Base-by-base conservation (phyloP, 495 filamentous ascomycete genomes). In the Patellaria atrata region DNA sequence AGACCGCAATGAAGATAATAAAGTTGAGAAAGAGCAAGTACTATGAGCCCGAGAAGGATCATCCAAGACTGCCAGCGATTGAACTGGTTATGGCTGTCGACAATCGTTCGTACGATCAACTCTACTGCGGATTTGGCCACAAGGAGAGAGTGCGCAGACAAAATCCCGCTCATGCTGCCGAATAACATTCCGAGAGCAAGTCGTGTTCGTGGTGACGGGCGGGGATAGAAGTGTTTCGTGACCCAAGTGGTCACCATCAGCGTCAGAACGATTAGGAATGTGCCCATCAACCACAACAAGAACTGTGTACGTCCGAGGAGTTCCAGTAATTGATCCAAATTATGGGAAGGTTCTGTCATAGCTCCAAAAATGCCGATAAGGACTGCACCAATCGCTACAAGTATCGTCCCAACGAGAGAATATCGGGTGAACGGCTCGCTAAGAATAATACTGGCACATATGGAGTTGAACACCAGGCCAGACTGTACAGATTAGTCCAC, bases 81-180 rank as follows among this genome's bases (percentile, higher is more conserved):
- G 61, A 99, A 99, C 59, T 99, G 82, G 51, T 99, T 99, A 41
- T 73, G 62, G 42, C 75, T 66, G 54, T 94, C 84, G 12, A 83
- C 69, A 21, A 94, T 70, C 1, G 91, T 96, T 41, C 83, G 77
- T 32, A 99, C 81, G n/a, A 99, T 68, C 19, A 99, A 67, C 62
- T 96, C 89, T 28, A 96, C 89, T 10, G 91, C 86, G 14, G 85
- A 92, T 57, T 99, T 99, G 29, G 89, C 89, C 38, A 99, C 72
- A 26, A 99, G 68, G 3, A 99, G 70, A 24, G 77, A 79, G 50
- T 99, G 89, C 3, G 89, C 89, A 3, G 91, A 94, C 21, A 99
- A 61, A 30, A 94, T 85, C 28, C 91, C 89, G 59, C 86, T 58
- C 10, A 59, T 73, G 48, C 73, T 73, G 9, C 86, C 89, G 54